phyloP scores from a whole-genome alignment of 2,329 filamentous ascomycete genomes.

The Phialophora verrucosa region DNA sequence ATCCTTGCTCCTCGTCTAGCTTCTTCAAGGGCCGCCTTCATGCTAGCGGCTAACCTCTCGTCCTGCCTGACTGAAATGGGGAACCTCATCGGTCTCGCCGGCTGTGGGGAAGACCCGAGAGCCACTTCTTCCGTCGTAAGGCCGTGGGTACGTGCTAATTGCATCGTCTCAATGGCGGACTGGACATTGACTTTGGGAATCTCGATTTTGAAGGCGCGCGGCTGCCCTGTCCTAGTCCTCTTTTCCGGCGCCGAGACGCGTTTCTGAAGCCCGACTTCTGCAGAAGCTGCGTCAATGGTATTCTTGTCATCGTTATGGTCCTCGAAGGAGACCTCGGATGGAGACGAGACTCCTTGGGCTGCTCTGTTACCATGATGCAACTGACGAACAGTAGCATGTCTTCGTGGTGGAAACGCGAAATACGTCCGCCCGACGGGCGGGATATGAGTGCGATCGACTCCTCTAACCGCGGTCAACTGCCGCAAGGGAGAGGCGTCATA shows the following conservation, averaged over 20 bases:
- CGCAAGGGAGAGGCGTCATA: not conserved
- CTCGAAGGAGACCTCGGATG: not conserved
- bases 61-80: not conserved
- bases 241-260: not conserved
- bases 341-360: constrained; percentile 2
- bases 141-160: constrained; percentile 21
- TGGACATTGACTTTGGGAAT: constrained; percentile 20
- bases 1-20: constrained; percentile 4
- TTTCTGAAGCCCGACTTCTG: not conserved
- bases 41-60: constrained; percentile 13
- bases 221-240: constrained; percentile 4
- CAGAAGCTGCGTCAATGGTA: not conserved
- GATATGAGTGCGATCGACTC: not conserved
- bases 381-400: not conserved
- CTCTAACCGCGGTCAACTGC: not conserved
- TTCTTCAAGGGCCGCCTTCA: constrained; percentile 15
- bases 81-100: not conserved
- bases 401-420: not conserved
- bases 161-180: constrained; percentile 21
- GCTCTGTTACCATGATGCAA: constrained; percentile 1
- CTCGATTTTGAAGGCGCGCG: constrained; percentile 17
- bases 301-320: not conserved
- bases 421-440: not conserved
- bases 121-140: constrained; percentile 20
- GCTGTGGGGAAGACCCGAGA: constrained; percentile 2